Evolutionary conservation across 2,329 filamentous ascomycete species (phyloP), one percentile per base, ranked within the genome.

Genomic region (Pyrenophora seminiperda): DNA sequence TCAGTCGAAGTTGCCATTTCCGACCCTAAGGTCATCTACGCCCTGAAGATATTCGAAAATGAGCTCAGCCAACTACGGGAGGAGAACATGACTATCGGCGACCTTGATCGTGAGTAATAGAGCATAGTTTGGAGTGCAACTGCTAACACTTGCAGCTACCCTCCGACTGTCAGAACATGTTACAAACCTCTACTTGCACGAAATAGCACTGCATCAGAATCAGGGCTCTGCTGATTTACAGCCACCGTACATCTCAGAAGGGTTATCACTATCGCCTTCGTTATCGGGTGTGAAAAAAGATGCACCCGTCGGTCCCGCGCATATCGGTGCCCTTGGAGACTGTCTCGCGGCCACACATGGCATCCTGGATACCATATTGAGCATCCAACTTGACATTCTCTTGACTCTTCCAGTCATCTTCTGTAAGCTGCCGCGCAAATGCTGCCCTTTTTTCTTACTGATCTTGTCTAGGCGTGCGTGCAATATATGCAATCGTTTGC

Each of bases 401-500:
- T 65, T 74, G 22, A 71, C 70, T 0, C 56, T 80, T 4, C 78
- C 78, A 40, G 70, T 75, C 6, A 77, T 79, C 38, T 76, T 79
- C 37, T 74, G 73, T 75, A 57, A 63, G 72, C 62, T 9, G 10
- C 5, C 18, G 1, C 20, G 3, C 1, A 18, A 11, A 2, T 7
- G 14, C 9, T 10, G 5, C n/a, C 3, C 9, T 11, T 50, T 50
- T 66, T 4, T 65, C 56, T 37, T 65, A 6, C 43, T 57, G 48
- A 58, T 17, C 5, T 30, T 1, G 11, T 20, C 2, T 36, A 74
- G 72, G 82, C 61, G 80, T 83, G 14, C 77, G 81, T 30, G 76
- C 79, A 38, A 78, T 81, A 9, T 84, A 84, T 60, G 79, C 81
- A 11, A 75, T 82, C 17, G 79, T 84, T 5, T 78, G 83, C 24